These are phyloP conservation scores for Pseudonitzschia pungens DNA, from an alignment of 108 stramenopile genomes.

Conservation along the genomic window DNA sequence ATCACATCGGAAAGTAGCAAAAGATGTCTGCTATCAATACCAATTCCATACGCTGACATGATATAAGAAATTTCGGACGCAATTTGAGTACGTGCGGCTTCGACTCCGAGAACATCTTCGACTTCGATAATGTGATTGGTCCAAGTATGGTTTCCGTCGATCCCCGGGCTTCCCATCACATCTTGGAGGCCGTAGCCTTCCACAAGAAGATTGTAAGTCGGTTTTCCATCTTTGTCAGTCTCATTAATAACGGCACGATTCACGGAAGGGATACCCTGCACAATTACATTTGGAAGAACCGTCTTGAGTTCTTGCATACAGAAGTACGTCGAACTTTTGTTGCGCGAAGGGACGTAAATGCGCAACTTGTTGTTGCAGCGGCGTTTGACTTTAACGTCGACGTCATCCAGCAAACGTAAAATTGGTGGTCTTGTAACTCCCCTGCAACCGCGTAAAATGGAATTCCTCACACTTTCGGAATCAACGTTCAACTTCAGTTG, in stretches of 20 bases:
- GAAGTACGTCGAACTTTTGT: slow-evolving; percentile 54
- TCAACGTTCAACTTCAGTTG: slow-evolving; percentile 92
- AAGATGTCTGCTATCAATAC: slow-evolving; percentile 94
- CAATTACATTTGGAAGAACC: slow-evolving; percentile 90
- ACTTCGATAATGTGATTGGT: slow-evolving; percentile 98
- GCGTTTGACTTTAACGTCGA: slow-evolving; percentile 69
- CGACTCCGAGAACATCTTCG: slow-evolving; percentile 91
- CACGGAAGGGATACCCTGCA: slow-evolving; percentile 93
- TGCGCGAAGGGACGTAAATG: slow-evolving; percentile 77
- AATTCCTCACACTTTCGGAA: slow-evolving; percentile 65
- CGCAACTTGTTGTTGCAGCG: slow-evolving; percentile 77
- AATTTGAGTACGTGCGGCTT: slow-evolving; percentile 94
- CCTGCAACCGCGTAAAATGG: slow-evolving; percentile 78
- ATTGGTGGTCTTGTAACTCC: slow-evolving; percentile 76
- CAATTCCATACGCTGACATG: slow-evolving; percentile 95
- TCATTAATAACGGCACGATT: slow-evolving; percentile 97
- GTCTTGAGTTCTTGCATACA: slow-evolving; percentile 92
- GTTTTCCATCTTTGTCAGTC: slow-evolving; percentile 70
- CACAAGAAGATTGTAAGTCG: slow-evolving; percentile 89
- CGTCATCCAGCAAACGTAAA: slow-evolving; percentile 68
- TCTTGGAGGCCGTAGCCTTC: slow-evolving; percentile 96
- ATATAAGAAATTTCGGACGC: slow-evolving; percentile 94
- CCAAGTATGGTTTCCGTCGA: slow-evolving; percentile 87
- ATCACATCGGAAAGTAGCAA: slow-evolving; percentile 97
- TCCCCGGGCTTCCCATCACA: slow-evolving; percentile 92